Conservation (phyloP, 2,329 filamentous ascomycete species). For the Emmonsia crescens region DNA sequence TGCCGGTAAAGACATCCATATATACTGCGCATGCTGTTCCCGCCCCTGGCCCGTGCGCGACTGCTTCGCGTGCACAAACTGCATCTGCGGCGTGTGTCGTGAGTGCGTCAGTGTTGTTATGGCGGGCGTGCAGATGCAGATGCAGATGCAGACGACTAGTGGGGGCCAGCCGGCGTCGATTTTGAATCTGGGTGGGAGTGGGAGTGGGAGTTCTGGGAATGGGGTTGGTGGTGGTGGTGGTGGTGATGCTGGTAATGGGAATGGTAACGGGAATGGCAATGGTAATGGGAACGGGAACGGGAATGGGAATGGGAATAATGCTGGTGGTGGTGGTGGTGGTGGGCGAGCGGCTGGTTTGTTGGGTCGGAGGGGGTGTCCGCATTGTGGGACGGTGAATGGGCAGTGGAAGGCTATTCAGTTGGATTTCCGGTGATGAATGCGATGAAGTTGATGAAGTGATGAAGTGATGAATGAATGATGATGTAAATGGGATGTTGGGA, state of each 20-base stretch:
- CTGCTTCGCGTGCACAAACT: conserved; percentile 90
- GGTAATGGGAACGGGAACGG: conserved; percentile 19
- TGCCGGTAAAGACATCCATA: conserved; percentile 51
- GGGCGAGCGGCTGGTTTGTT: conserved; percentile 29
- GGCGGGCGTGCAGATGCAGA: conserved; percentile 31
- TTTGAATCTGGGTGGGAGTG: conserved; percentile 25
- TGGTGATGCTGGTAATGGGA: conserved; percentile 10
- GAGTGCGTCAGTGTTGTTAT: conserved; percentile 57
- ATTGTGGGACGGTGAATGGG: conserved; percentile 35
- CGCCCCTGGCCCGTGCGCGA: conserved; percentile 65
- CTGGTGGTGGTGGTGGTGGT: conserved; percentile 19
- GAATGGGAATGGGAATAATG: conserved; percentile 11
- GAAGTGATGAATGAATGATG: too few species aligned
- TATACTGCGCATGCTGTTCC: conserved; percentile 84
- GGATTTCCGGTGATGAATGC: conserved; percentile 35
- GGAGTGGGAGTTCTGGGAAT: conserved; percentile 15
- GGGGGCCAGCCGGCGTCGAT: conserved; percentile 23
- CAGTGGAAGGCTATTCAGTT: conserved; percentile 41
- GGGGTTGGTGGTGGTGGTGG: conserved; percentile 19
- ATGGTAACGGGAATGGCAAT: conserved; percentile 21
- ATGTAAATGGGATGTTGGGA: too few species aligned
- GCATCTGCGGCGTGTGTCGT: conserved; percentile 84
- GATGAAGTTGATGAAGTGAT: too few species aligned
- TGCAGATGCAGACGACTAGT: conserved; percentile 24
- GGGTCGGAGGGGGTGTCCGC: conserved; percentile 33